These are phyloP conservation scores for Whalleya microplaca DNA, from an alignment of 2,329 filamentous ascomycete species.

Conservation along the genomic window DNA sequence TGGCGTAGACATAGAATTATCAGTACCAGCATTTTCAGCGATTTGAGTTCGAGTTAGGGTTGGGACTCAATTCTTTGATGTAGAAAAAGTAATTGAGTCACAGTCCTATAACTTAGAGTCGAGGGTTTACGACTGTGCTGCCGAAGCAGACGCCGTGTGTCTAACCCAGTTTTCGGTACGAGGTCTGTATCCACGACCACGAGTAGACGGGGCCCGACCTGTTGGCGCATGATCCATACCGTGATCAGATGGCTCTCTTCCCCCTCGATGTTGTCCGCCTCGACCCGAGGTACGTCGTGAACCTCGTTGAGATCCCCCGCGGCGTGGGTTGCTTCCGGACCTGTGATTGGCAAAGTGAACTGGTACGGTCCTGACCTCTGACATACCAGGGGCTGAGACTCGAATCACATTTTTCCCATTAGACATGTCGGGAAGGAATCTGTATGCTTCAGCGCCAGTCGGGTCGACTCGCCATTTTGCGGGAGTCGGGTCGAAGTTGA, in stretches of 20 bases:
- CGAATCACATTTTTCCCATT: constrained; percentile 47
- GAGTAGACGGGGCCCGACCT: constrained; percentile 17
- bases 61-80: neutral
- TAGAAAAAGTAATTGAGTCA: neutral
- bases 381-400: constrained; percentile 47
- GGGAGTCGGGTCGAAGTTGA: constrained; percentile 58
- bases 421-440: constrained; percentile 44
- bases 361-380: constrained; percentile 43
- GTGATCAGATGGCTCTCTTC: constrained; percentile 22
- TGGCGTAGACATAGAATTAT: constrained; percentile 7
- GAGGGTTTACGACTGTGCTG: constrained; percentile 18
- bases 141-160: constrained; percentile 15
- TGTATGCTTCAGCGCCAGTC: constrained; percentile 49
- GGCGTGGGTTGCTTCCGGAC: constrained; percentile 29
- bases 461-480: constrained; percentile 54
- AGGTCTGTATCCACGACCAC: constrained; percentile 20
- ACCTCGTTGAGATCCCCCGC: constrained; percentile 23
- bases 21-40: neutral
- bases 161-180: constrained; percentile 24
- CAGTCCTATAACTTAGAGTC: neutral
- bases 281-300: constrained; percentile 22
- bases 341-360: constrained; percentile 25
- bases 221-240: constrained; percentile 16
- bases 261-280: constrained; percentile 24
- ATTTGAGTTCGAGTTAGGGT: constrained; percentile 1